A percentile compares a stretch with the other conserved stretches of the same genome.
Conservation (phyloP, 1,284 basidiomycete species). For the Pyrrhoderma noxium region DNA sequence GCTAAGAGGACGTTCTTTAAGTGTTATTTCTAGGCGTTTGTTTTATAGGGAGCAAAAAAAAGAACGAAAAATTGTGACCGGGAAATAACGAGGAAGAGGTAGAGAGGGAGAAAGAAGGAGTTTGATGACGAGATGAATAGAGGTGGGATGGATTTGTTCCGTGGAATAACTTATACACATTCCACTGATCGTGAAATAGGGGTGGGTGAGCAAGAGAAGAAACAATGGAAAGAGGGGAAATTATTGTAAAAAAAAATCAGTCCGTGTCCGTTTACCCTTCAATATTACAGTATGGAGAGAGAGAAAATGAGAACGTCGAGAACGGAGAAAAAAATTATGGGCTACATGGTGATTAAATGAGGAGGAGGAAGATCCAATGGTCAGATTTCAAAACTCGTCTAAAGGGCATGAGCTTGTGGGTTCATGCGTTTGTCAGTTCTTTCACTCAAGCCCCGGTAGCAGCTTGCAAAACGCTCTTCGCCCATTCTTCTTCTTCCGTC, state of each 20-base stretch:
- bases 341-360: no score
- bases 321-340: background rate
- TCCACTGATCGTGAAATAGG: background rate
- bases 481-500: conserved; percentile 14
- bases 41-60: background rate
- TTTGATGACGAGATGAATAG: background rate
- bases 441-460: conserved; percentile 1
- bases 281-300: background rate
- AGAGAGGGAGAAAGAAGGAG: background rate
- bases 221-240: background rate
- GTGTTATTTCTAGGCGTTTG: no score
- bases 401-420: no score
- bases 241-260: background rate
- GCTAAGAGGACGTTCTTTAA: background rate
- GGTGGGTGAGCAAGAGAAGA: background rate
- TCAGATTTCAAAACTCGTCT: no score
- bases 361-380: no score
- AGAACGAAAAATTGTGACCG: background rate
- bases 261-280: no score
- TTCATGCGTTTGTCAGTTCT: no score
- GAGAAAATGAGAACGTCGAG: background rate
- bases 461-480: conserved; percentile 14
- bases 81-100: background rate
- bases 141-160: background rate
- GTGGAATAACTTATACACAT: background rate